Base-by-base conservation (phyloP, 805 yeast genomes). In the Zygoascus biomembranicola region DNA sequence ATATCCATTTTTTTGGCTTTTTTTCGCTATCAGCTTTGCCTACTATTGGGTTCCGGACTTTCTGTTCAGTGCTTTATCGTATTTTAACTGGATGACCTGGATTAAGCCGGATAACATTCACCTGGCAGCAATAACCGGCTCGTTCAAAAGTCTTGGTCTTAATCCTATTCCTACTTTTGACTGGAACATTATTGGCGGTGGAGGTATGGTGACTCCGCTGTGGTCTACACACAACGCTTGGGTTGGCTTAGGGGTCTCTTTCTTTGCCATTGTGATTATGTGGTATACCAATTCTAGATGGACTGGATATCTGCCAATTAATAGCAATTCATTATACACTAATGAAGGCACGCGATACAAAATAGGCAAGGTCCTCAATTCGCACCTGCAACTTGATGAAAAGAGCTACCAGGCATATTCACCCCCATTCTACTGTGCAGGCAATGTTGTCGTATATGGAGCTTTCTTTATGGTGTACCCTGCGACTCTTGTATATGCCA, bases 351-450 rank as follows among this genome's bases (percentile, higher is more conserved):
- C 70, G 37, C 60, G 70, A 1, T 82, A 73, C 63, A 68, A 75
- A 26, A 78, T 81, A 44, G 72, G 72, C 23, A 64, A 73, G 51
- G 72, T 82, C 23, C 62, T 82, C 47, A 49, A 37, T 32, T 23
- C 47, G 14, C 23, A 46, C 16, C 50, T 73, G 55, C 58, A 63
- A 18, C 72, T 83, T 55, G 72, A 77, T 60, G 66, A 69, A 48
- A 68, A 65, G 14, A 77, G 69, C 5, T 83, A 82, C 65, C 66
- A 77, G 61, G 64, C 66, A 8, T 84, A 84, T 67, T 82, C 87
- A 0, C 85, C 87, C 5, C 88, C 88, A 11, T 83, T 76, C 65
- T 82, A 80, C 62, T 63, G 80, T 26, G 87, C 88, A 9, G 86
- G 56, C n/a, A 58, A 56, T 50, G 42, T 58, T 42, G 55, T 57